Evolutionary conservation across 768 basidiomycete genomes (phyloP).

Genomic region (Galerina marginata): DNA sequence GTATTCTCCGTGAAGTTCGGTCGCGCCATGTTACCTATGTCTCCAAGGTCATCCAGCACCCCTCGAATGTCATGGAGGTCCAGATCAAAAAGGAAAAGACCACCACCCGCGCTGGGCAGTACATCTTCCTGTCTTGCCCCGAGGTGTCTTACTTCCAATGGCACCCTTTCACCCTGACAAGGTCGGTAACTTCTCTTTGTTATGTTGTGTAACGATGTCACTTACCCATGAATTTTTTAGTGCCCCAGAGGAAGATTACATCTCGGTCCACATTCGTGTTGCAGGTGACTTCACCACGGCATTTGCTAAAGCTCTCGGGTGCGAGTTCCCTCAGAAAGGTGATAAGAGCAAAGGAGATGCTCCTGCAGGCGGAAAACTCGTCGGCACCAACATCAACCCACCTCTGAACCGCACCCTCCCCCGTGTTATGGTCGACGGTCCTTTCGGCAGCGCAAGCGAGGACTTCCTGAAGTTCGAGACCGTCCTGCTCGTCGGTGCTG

Average conservation of each 20-base stretch:
- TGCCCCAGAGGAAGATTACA: slow-evolving; percentile 94
- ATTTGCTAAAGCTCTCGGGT: slow-evolving; percentile 82
- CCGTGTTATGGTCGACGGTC: slow-evolving; percentile 95
- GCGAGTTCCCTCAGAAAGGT: slow-evolving; percentile 63
- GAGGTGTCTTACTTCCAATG: slow-evolving; percentile 95
- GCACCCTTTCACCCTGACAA: slow-evolving; percentile 96
- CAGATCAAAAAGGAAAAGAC: slow-evolving; percentile 98
- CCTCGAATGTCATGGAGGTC: slow-evolving; percentile 91
- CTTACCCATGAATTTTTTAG: slow-evolving; percentile 37
- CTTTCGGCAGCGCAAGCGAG: slow-evolving; percentile 91
- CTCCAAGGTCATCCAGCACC: slow-evolving; percentile 94
- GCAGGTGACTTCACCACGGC: slow-evolving; percentile 92
- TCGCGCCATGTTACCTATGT: slow-evolving; percentile 92
- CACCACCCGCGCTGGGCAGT: slow-evolving; percentile 83
- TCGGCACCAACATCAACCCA: slow-evolving; percentile 61
- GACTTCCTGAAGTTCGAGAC: slow-evolving; percentile 92
- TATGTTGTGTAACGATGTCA: slow-evolving; percentile 1
- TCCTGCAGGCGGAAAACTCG: slow-evolving; percentile 58
- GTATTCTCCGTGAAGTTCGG: slow-evolving; percentile 90
- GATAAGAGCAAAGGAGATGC: slow-evolving; percentile 52
- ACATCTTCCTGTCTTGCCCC: slow-evolving; percentile 91
- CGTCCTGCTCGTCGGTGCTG: slow-evolving; percentile 87
- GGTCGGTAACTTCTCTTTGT: slow-evolving; percentile 42
- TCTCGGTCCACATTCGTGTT: slow-evolving; percentile 91
- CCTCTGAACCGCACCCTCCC: slow-evolving; percentile 79